Conservation (phyloP, 2,329 filamentous ascomycete species). For the Escovopsis sp. region DNA sequence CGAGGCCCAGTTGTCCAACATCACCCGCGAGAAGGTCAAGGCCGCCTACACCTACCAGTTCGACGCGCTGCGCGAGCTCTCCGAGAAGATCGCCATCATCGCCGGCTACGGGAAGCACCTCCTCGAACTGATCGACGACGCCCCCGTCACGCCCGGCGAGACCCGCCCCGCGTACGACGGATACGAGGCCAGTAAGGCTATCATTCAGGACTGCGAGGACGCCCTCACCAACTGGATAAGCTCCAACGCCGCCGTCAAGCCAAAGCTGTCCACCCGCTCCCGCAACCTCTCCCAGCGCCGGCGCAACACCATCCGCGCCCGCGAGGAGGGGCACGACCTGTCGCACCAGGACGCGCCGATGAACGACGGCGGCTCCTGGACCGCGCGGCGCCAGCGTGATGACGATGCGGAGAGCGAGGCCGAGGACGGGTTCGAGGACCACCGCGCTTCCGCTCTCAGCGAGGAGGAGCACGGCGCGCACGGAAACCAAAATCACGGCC, state of each 20-base stretch:
- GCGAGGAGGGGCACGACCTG: slow-evolving; percentile 62
- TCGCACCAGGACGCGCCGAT: slow-evolving; percentile 68
- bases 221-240: slow-evolving; percentile 93
- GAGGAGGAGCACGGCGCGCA: slow-evolving; percentile 35
- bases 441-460: slow-evolving; percentile 33
- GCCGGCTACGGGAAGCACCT: slow-evolving; percentile 96
- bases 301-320: slow-evolving; percentile 52
- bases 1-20: slow-evolving; percentile 96
- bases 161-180: slow-evolving; percentile 92
- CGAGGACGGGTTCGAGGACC: slow-evolving; percentile 44
- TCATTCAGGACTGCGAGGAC: slow-evolving; percentile 98
- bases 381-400: slow-evolving; percentile 50
- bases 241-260: slow-evolving; percentile 74
- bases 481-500: slow-evolving; percentile 40
- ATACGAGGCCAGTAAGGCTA: slow-evolving; percentile 95
- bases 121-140: slow-evolving; percentile 92
- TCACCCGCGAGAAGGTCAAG: slow-evolving; percentile 98
- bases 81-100: slow-evolving; percentile 95
- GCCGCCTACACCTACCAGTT: slow-evolving; percentile 97
- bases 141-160: slow-evolving; percentile 91
- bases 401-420: slow-evolving; percentile 49
- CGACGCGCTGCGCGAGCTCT: slow-evolving; percentile 91
- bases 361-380: slow-evolving; percentile 73
- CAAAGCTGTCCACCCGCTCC: slow-evolving; percentile 75
- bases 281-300: slow-evolving; percentile 79